Evolutionary conservation across 1,284 basidiomycete species (phyloP).

Genomic region (Cryptococcus sp.): DNA sequence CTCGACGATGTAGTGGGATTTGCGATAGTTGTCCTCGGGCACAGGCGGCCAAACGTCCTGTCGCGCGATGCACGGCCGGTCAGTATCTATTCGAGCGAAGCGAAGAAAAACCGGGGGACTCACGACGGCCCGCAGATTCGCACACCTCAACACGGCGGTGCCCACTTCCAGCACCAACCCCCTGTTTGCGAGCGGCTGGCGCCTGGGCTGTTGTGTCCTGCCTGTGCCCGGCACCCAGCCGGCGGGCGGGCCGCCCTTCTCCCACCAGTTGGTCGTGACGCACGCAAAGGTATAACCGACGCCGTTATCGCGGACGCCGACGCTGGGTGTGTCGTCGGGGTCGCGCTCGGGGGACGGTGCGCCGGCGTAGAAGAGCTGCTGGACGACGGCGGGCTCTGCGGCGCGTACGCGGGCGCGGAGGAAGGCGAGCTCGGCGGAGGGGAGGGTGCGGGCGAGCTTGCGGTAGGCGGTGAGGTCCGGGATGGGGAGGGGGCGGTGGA

Average conservation of each 20-base stretch:
- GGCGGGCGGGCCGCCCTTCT: slow-evolving; percentile 26
- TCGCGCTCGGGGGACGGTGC: slow-evolving; percentile 53
- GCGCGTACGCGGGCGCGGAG: slow-evolving; percentile 63
- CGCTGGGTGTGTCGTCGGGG: slow-evolving; percentile 11
- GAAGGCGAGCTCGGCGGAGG: slow-evolving; percentile 65
- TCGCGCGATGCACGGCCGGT: background rate
- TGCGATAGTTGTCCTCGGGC: slow-evolving; percentile 74
- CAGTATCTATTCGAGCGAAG: background rate
- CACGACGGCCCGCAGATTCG: slow-evolving; percentile 63
- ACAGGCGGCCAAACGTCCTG: slow-evolving; percentile 76
- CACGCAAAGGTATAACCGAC: slow-evolving; percentile 52
- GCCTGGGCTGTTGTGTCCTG: slow-evolving; percentile 29
- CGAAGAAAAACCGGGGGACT: slow-evolving; percentile 14
- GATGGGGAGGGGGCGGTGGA: slow-evolving; percentile 66
- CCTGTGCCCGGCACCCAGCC: slow-evolving; percentile 48
- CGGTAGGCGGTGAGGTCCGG: slow-evolving; percentile 67
- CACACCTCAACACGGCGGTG: slow-evolving; percentile 71
- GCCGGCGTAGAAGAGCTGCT: slow-evolving; percentile 64
- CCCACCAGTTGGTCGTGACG: slow-evolving; percentile 4
- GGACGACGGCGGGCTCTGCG: slow-evolving; percentile 66
- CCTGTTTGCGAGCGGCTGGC: slow-evolving; percentile 32
- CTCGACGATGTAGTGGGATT: slow-evolving; percentile 72
- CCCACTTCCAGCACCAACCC: slow-evolving; percentile 71
- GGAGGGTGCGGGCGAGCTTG: slow-evolving; percentile 68
- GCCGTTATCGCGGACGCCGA: slow-evolving; percentile 53